A percentile compares a stretch with the other conserved stretches of the same genome.
Conservation (phyloP, 1,284 basidiomycete genomes). For the Xerocomus nothofagi region DNA sequence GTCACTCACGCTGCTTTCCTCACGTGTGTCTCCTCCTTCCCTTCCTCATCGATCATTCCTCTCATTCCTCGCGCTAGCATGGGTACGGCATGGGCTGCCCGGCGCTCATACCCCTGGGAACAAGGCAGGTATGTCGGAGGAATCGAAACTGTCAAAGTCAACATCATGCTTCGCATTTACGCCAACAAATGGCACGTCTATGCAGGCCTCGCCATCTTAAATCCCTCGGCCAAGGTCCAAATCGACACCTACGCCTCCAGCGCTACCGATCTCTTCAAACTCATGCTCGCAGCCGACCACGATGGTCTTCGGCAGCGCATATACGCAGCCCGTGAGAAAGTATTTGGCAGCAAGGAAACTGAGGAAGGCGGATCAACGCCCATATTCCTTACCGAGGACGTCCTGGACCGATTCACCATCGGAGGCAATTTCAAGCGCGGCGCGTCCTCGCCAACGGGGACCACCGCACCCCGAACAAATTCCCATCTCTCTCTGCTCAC, state of each 20-base stretch:
- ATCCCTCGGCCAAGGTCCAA: conserved; percentile 88
- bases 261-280: conserved; percentile 89
- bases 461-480: conserved; percentile 50
- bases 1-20: conserved; percentile 98
- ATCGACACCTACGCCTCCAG: conserved; percentile 90
- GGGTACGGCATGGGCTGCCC: conserved; percentile 93
- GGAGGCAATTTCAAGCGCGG: conserved; percentile 23
- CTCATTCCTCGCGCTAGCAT: conserved; percentile 57
- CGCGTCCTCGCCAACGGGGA: conserved; percentile 11
- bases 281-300: conserved; percentile 86
- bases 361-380: conserved; percentile 45
- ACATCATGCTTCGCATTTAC: conserved; percentile 95
- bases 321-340: conserved; percentile 72
- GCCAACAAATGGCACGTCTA: conserved; percentile 99
- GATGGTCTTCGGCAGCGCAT: conserved; percentile 71
- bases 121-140: conserved; percentile 94
- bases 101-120: conserved; percentile 91
- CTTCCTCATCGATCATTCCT: background rate
- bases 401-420: conserved; percentile 82
- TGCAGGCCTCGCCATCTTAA: conserved; percentile 94
- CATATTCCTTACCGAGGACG: conserved; percentile 84
- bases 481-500: conserved; percentile 95
- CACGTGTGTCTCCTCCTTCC: conserved; percentile 52
- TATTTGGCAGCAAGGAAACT: conserved; percentile 62
- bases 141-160: conserved; percentile 98